A percentile compares a stretch with the other conserved stretches of the same genome.
phyloP scores from a whole-genome alignment of 345 rosid species.

The Adansonia digitata region DNA sequence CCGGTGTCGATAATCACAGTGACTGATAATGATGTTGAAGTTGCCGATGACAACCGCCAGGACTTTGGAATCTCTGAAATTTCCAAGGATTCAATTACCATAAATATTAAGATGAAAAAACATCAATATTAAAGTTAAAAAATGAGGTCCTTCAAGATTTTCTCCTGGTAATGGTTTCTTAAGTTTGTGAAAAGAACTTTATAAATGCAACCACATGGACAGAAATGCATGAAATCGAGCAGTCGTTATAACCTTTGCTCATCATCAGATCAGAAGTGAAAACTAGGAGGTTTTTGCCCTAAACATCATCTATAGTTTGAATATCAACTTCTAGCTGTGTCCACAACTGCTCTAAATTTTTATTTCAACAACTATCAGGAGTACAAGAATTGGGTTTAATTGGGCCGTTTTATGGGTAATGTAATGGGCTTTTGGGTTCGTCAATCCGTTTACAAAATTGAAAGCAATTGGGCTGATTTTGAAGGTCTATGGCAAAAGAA shows the following conservation, averaged over 20 bases:
- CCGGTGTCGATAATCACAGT: too few relatives aligned
- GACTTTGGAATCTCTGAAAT: not conserved
- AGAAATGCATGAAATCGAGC: not conserved
- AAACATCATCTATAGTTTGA: not conserved
- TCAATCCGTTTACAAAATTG: not conserved
- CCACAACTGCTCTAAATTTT: not conserved
- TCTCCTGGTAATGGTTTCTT: too few relatives aligned
- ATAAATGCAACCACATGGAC: not conserved
- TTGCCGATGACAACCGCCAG: not conserved
- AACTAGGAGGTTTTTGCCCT: not conserved
- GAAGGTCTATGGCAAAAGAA: not conserved
- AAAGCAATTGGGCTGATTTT: not conserved
- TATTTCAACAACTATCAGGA: not conserved
- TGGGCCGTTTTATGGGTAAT: not conserved
- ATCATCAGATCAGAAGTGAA: not conserved
- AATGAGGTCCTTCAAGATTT: too few relatives aligned
- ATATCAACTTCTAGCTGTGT: not conserved
- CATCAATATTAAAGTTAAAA: not conserved
- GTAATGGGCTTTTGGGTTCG: not conserved
- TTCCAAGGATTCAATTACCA: not conserved
- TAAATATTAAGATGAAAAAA: not conserved
- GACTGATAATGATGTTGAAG: not conserved
- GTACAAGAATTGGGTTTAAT: not conserved
- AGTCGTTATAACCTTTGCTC: not conserved
- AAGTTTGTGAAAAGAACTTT: too few relatives aligned